A percentile compares a stretch with the other conserved stretches of the same genome.
Conservation (phyloP, 371 early-diverging fungal species). For the Entomophthora muscae region DNA sequence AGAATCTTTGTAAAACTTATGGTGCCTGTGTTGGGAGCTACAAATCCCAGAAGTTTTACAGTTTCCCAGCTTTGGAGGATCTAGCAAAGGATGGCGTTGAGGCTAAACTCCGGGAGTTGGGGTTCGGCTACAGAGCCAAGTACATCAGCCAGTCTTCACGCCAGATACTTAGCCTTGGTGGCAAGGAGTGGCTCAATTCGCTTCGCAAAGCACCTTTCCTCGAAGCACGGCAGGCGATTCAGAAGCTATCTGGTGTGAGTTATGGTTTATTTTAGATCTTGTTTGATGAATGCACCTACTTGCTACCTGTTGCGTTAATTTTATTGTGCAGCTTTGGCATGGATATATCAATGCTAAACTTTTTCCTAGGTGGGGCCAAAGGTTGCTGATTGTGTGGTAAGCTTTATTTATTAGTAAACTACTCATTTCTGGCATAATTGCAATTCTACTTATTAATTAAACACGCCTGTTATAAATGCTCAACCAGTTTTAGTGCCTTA, state of each 20-base stretch:
- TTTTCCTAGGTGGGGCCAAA: conserved; percentile 53
- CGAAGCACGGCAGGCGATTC: not conserved
- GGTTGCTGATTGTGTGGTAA: conserved; percentile 94
- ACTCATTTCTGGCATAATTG: too few relatives aligned
- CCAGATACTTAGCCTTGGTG: not conserved
- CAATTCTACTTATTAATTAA: too few relatives aligned
- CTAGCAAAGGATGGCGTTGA: not conserved
- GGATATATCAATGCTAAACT: not conserved
- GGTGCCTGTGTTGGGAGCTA: conserved; percentile 31
- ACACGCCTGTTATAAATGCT: too few relatives aligned
- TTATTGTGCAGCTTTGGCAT: too few relatives aligned
- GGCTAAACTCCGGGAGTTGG: conserved; percentile 1
- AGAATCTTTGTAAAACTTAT: conserved; percentile 25
- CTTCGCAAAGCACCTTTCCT: not conserved
- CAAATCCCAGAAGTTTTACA: conserved; percentile 2
- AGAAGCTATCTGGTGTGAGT: not conserved
- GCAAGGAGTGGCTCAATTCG: not conserved
- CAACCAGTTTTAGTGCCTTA: conserved; percentile 31
- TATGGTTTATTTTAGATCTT: not conserved
- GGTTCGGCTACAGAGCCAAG: conserved; percentile 77
- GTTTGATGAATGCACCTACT: not conserved
- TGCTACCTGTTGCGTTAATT: not conserved
- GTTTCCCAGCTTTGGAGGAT: not conserved
- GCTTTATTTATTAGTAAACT: conserved; percentile 4
- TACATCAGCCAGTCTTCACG: conserved; percentile 55